Evolutionary conservation across 1,284 basidiomycete species (phyloP).

Genomic region (Tylopilus orsonianus): DNA sequence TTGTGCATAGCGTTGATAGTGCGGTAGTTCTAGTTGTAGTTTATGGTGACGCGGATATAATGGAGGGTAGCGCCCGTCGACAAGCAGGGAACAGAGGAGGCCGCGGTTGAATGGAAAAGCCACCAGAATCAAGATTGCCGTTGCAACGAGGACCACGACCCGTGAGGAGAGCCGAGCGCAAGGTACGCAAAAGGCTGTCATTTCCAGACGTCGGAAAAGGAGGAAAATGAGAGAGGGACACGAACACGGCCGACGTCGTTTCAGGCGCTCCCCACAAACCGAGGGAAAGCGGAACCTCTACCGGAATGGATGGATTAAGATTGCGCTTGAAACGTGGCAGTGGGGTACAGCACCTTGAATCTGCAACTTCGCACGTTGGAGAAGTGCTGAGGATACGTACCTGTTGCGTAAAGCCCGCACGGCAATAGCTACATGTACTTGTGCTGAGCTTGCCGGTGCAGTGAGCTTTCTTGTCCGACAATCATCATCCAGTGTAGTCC

Average conservation of each 20-base stretch:
- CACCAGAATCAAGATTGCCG: constrained; percentile 10
- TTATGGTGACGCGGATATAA: constrained; percentile 18
- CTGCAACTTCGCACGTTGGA: too few relatives aligned
- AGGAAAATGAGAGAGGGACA: background rate
- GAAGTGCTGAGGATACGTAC: too few relatives aligned
- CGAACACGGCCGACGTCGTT: background rate
- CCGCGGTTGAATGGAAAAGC: constrained; percentile 29
- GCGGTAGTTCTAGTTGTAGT: constrained; percentile 17
- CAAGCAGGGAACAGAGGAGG: constrained; percentile 18
- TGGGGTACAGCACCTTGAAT: too few relatives aligned
- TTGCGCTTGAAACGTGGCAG: constrained; percentile 31
- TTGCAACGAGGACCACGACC: constrained; percentile 4
- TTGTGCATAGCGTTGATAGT: constrained; percentile 21
- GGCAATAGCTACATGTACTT: too few relatives aligned
- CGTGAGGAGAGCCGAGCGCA: constrained; percentile 6
- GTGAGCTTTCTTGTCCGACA: too few relatives aligned
- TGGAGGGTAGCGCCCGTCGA: constrained; percentile 26
- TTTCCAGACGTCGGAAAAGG: background rate
- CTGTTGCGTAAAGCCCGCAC: too few relatives aligned
- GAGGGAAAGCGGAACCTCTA: background rate
- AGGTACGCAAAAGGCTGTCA: constrained; percentile 5
- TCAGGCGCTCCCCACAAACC: background rate
- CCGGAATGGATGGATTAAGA: background rate
- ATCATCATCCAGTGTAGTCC: too few relatives aligned
- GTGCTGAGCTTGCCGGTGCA: too few relatives aligned